These are phyloP conservation scores for Plectosphaerella cucumerina DNA, from an alignment of 2,329 filamentous ascomycete species.

Conservation along the genomic window DNA sequence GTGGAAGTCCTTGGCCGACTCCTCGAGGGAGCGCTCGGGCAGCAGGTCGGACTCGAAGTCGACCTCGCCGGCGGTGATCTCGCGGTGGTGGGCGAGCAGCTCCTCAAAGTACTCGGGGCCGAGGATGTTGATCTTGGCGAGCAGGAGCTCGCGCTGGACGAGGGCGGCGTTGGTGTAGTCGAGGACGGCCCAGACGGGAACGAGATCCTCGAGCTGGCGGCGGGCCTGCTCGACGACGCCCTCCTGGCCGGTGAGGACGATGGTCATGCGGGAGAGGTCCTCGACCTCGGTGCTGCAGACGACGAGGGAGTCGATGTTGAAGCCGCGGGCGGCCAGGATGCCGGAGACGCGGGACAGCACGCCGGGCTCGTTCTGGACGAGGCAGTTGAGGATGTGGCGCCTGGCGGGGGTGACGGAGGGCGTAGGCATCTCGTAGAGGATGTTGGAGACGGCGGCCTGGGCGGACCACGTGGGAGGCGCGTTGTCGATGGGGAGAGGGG, in stretches of 20 bases:
- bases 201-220: constrained; percentile 90
- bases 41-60: constrained; percentile 38
- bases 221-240: constrained; percentile 96
- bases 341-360: constrained; percentile 95
- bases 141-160: constrained; percentile 89
- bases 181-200: constrained; percentile 96
- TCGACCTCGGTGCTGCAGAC: constrained; percentile 98
- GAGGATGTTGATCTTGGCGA: constrained; percentile 95
- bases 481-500: constrained; percentile 75
- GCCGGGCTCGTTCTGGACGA: constrained; percentile 98
- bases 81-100: constrained; percentile 88
- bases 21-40: constrained; percentile 36
- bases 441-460: constrained; percentile 92
- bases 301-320: constrained; percentile 98
- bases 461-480: constrained; percentile 74
- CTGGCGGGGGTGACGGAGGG: constrained; percentile 81
- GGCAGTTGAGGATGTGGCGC: constrained; percentile 94
- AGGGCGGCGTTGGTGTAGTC: constrained; percentile 92
- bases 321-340: constrained; percentile 90
- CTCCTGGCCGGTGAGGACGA: constrained; percentile 92
- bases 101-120: constrained; percentile 99
- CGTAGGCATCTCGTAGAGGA: constrained; percentile 95
- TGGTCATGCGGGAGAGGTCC: constrained; percentile 97
- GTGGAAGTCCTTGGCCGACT: constrained; percentile 70
- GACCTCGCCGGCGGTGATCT: constrained; percentile 59